Percentiles rank a stretch among this genome's conserved stretches.
phyloP scores from a whole-genome alignment of 2,329 filamentous ascomycete species.

The Aspergillus intermedius region DNA sequence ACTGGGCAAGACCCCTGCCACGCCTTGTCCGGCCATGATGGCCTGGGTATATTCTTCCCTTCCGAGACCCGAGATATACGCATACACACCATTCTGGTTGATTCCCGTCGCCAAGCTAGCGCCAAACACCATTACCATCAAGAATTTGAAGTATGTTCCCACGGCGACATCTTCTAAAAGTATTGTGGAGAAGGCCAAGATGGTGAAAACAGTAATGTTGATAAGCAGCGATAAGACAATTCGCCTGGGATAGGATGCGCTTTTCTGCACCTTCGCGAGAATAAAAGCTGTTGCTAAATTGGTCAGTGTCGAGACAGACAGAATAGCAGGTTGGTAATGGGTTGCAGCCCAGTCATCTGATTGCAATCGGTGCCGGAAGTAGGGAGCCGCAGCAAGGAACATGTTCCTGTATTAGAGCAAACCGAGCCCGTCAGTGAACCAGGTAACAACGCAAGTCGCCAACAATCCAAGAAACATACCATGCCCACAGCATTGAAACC shows the following conservation, averaged over 20 bases:
- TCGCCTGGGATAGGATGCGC: conserved; percentile 79
- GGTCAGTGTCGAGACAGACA: conserved; percentile 76
- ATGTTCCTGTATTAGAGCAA: conserved; percentile 66
- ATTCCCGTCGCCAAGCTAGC: conserved; percentile 75
- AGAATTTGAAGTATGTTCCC: conserved; percentile 66
- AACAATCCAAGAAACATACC: conserved; percentile 50
- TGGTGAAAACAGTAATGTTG: conserved; percentile 67
- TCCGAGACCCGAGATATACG: conserved; percentile 80
- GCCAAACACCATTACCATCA: conserved; percentile 74
- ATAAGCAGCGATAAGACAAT: conserved; percentile 71
- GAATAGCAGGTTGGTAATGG: conserved; percentile 85
- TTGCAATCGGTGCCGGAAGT: conserved; percentile 78
- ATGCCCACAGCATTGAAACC: conserved; percentile 94
- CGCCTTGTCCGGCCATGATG: conserved; percentile 89
- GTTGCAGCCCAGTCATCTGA: conserved; percentile 63
- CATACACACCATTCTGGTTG: conserved; percentile 90
- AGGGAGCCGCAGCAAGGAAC: conserved; percentile 91
- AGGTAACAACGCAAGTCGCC: neutral
- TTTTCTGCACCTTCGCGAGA: conserved; percentile 71
- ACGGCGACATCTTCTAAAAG: conserved; percentile 58
- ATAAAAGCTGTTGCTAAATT: conserved; percentile 71
- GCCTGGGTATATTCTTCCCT: conserved; percentile 86
- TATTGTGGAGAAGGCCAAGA: conserved; percentile 74
- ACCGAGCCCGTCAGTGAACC: neutral
- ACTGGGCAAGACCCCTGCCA: conserved; percentile 84